Base-by-base conservation (phyloP, 148 eudicot species). In the Nepenthes gracilis region DNA sequence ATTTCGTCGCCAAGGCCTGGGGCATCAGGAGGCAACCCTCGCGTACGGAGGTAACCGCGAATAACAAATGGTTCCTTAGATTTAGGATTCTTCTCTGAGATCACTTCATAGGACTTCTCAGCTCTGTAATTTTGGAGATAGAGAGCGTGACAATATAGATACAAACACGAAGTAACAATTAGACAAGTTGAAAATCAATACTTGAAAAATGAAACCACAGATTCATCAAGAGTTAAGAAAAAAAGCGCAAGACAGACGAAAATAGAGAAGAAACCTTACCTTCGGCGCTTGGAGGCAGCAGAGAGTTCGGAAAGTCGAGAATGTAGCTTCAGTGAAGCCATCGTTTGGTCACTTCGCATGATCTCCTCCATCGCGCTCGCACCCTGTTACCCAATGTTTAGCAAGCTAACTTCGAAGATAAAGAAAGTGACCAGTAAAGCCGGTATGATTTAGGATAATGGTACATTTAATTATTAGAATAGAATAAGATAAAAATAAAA, bases 301-400 rank as follows among this genome's bases (percentile, higher is more conserved):
- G 90, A 73, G 67, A 93, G 84, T 3, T 81, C 83, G 54, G 67
- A 59, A 61, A 78, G 54, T 52, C 62, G 78, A 60, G 96, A 76
- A 1, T 72, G 96, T 65, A 93, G 74, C 32, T 88, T 84, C 70
- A 93, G 95, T 66, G 95, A 71, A 47, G 96, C 78, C 60, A 93
- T 52, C 87, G 84, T 73, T 70, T 86, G 70, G 1, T 60, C 77
- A 61, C 88, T 88, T 61, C 98, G 87, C 71, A 81, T 88, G 36
- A 93, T 86, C 63, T 93, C 88, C 58, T 93, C 96, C 4, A 93
- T 76, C 36, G 9, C 84, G 85, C 72, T 93, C 98, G 68, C 86
- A 93, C 47, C 77, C 91, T 6, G 87, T 86, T 54, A 86, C 23
- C 23, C 23, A 23, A 23, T 23, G 23, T 23, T 23, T 23, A 0